phyloP scores from a whole-genome alignment of 1,284 basidiomycete species.

The Puccinia novopanici region DNA sequence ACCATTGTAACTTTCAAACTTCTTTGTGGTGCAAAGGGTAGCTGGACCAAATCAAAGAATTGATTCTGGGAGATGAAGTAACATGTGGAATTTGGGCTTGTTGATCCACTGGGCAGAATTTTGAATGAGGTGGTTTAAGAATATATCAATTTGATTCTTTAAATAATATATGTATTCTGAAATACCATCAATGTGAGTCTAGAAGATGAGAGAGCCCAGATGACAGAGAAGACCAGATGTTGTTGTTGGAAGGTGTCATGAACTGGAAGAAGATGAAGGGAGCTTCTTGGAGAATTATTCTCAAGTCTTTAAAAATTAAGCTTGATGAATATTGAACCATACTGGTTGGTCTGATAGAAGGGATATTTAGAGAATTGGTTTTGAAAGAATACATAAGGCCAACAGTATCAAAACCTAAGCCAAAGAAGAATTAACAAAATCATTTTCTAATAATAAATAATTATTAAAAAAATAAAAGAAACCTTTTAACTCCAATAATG shows the following conservation, averaged over 20 bases:
- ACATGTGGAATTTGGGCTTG: no score
- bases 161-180: not conserved
- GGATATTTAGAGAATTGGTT: conserved; percentile 3
- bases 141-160: no score
- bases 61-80: no score
- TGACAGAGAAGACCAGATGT: not conserved
- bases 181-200: not conserved
- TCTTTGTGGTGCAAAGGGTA: no score
- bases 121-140: no score
- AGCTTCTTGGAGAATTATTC: not conserved
- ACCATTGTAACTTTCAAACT: not conserved
- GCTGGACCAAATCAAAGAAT: no score
- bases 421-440: not conserved
- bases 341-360: not conserved
- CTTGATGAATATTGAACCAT: not conserved
- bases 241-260: not conserved
- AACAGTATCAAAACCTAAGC: conserved; percentile 11
- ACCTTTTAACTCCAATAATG: conserved; percentile 1
- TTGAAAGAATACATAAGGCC: conserved; percentile 5
- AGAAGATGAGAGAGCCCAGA: not conserved
- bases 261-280: conserved; percentile 7
- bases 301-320: not conserved
- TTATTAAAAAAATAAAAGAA: not conserved
- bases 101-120: no score
- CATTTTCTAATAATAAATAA: not conserved